phyloP scores from a whole-genome alignment of 768 basidiomycete species.

The Phlegmacium glaucopus region DNA sequence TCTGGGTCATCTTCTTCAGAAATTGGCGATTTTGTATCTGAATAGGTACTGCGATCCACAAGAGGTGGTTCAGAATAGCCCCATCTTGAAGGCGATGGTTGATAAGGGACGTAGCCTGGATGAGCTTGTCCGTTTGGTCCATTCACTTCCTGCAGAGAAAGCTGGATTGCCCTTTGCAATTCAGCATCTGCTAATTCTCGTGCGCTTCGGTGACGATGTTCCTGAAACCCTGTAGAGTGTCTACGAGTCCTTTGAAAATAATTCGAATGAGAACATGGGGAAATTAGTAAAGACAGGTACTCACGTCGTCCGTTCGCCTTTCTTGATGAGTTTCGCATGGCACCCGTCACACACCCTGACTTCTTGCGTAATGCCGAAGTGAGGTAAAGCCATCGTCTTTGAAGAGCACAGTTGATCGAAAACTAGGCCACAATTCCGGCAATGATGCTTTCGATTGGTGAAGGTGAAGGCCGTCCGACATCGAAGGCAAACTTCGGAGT shows the following conservation, averaged over 20 bases:
- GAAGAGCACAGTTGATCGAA: slow-evolving; percentile 94
- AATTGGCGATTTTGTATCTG: slow-evolving; percentile 23
- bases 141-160: slow-evolving; percentile 79
- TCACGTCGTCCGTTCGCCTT: slow-evolving; percentile 55
- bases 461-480: slow-evolving; percentile 90
- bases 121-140: slow-evolving; percentile 43
- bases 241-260: slow-evolving; percentile 42
- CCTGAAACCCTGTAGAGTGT: slow-evolving; percentile 52
- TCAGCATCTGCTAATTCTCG: slow-evolving; percentile 79
- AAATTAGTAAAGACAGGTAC: slow-evolving; percentile 8
- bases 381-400: slow-evolving; percentile 79
- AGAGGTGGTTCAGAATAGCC: slow-evolving; percentile 71
- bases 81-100: slow-evolving; percentile 53
- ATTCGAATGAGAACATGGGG: slow-evolving; percentile 3
- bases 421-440: slow-evolving; percentile 95
- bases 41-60: slow-evolving; percentile 50
- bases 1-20: slow-evolving; percentile 81
- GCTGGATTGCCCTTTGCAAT: slow-evolving; percentile 88
- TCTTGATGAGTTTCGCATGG: slow-evolving; percentile 69
- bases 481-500: slow-evolving; percentile 90
- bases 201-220: slow-evolving; percentile 49
- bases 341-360: slow-evolving; percentile 95
- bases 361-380: slow-evolving; percentile 89
- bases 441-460: slow-evolving; percentile 97
- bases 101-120: slow-evolving; percentile 68